Percentiles rank a stretch among this genome's conserved stretches.
phyloP scores from a whole-genome alignment of 2,329 filamentous ascomycete species.

The Cercospora nicotianae region DNA sequence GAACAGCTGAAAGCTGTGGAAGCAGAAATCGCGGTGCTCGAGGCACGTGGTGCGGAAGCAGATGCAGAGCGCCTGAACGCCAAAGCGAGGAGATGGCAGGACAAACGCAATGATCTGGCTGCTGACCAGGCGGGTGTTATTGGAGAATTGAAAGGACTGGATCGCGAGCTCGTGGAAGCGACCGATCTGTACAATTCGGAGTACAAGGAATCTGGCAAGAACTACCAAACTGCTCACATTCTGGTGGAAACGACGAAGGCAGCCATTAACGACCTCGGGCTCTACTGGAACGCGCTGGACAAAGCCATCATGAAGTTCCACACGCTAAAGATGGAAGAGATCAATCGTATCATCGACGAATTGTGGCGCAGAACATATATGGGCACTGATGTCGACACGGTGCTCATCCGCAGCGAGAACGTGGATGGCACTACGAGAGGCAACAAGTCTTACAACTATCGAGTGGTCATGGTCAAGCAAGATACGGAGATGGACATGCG shows the following conservation, averaged over 20 bases:
- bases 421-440: slow-evolving; percentile 67
- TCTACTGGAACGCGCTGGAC: slow-evolving; percentile 81
- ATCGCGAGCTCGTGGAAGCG: slow-evolving; percentile 73
- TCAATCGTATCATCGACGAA: slow-evolving; percentile 91
- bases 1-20: slow-evolving; percentile 67
- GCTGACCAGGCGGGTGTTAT: slow-evolving; percentile 73
- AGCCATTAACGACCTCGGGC: slow-evolving; percentile 83
- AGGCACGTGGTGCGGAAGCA: slow-evolving; percentile 75
- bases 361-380: slow-evolving; percentile 98
- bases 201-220: slow-evolving; percentile 76
- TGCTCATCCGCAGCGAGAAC: slow-evolving; percentile 83
- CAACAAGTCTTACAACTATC: slow-evolving; percentile 91
- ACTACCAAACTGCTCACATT: slow-evolving; percentile 86
- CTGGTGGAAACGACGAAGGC: slow-evolving; percentile 89
- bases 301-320: slow-evolving; percentile 98
- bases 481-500: slow-evolving; percentile 99
- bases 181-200: slow-evolving; percentile 79
- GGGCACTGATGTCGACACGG: slow-evolving; percentile 94
- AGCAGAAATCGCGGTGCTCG: slow-evolving; percentile 70
- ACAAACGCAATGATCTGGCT: slow-evolving; percentile 65
- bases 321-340: slow-evolving; percentile 94
- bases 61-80: slow-evolving; percentile 73
- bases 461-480: slow-evolving; percentile 94
- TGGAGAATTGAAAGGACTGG: slow-evolving; percentile 79
- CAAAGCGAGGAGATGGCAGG: slow-evolving; percentile 68